Evolutionary conservation across 768 basidiomycete species (phyloP), one percentile per base, ranked within the genome.

Genomic region (Lentinula edodes): DNA sequence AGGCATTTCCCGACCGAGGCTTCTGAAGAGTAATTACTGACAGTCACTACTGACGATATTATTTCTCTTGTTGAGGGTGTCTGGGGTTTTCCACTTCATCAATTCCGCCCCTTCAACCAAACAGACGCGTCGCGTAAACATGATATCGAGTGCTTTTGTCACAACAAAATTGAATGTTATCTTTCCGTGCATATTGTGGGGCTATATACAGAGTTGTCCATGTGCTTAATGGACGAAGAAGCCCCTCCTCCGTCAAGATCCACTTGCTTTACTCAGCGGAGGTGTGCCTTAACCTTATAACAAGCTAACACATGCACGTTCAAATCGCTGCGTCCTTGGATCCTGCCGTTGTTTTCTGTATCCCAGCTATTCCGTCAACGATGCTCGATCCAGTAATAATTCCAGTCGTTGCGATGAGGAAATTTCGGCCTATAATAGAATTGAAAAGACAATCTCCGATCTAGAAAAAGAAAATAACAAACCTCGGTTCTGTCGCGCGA

Each of bases 361-460:
- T 63, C 45, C 80, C 85, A 60, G 83, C 82, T 62, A 91, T 82
- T 65, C 88, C 80, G 69, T 90, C 88, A 56, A 91, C 77, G 62
- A 92, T 77, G 70, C 81, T 85, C 52, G 78, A 76, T 60, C 95
- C 95, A 68, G 82, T 96, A 63, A 96, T 79, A 35, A 97, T 93
- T 13, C 92, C 89, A 28, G 95, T 97, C 3, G 95, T 96, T 20
- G 91, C 92, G 61, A 98, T 88, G 68, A 98, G 73, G 72, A 95
- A 93, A 65, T 83, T 87, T 50, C 95, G 86, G 28, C 93, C 93
- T 95, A 71, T 58, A 55, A 55, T 58, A 28, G 42, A 64, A 65
- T 48, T 63, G 66, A 23, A 53, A 58, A 16, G 41, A 8, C 15
- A 38, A 46, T 50, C 52, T 60, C 45, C 60, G 56, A 55, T 48